Conservation (phyloP, 441 rosid genomes). For the Erodium texanum region DNA sequence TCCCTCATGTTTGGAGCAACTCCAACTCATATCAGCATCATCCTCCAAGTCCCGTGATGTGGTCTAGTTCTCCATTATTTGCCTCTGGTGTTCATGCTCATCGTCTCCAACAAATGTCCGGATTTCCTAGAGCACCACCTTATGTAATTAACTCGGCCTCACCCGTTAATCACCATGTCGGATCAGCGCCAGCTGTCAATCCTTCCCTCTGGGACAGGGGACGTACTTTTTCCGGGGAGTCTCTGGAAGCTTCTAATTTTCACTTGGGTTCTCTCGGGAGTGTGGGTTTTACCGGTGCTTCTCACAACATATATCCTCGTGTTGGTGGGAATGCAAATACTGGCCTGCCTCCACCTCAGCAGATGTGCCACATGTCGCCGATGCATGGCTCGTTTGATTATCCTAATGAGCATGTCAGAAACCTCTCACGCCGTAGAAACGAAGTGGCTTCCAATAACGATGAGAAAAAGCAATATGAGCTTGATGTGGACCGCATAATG, state of each 20-base stretch:
- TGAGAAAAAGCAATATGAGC: slow-evolving; percentile 59
- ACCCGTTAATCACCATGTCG: slow-evolving; percentile 56
- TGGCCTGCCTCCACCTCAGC: slow-evolving; percentile 58
- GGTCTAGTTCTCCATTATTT: slow-evolving; percentile 56
- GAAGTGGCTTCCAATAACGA: slow-evolving; percentile 46
- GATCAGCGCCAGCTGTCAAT: slow-evolving; percentile 58
- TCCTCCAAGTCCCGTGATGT: slow-evolving; percentile 40
- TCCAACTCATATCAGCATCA: slow-evolving; percentile 42
- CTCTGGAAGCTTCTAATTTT: slow-evolving; percentile 50
- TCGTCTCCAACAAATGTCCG: slow-evolving; percentile 36
- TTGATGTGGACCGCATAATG: slow-evolving; percentile 51
- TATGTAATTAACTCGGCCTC: slow-evolving; percentile 42
- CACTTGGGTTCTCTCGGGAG: slow-evolving; percentile 56
- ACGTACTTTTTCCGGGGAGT: slow-evolving; percentile 41
- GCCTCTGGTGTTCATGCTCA: slow-evolving; percentile 37
- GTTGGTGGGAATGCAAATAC: slow-evolving; percentile 41
- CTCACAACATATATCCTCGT: slow-evolving; percentile 43
- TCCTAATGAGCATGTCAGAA: slow-evolving; percentile 48
- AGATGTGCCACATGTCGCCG: slow-evolving; percentile 48
- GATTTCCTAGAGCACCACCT: slow-evolving; percentile 44
- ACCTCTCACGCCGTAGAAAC: slow-evolving; percentile 50
- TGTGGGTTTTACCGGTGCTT: slow-evolving; percentile 41
- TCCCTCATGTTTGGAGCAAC: slow-evolving; percentile 42
- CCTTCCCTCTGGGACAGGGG: slow-evolving; percentile 59
- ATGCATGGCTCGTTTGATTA: slow-evolving; percentile 45